Percentiles rank a stretch among this genome's conserved stretches.
These are phyloP conservation scores for Leccinum sublutescens DNA, from an alignment of 768 basidiomycete species.

Conservation along the genomic window DNA sequence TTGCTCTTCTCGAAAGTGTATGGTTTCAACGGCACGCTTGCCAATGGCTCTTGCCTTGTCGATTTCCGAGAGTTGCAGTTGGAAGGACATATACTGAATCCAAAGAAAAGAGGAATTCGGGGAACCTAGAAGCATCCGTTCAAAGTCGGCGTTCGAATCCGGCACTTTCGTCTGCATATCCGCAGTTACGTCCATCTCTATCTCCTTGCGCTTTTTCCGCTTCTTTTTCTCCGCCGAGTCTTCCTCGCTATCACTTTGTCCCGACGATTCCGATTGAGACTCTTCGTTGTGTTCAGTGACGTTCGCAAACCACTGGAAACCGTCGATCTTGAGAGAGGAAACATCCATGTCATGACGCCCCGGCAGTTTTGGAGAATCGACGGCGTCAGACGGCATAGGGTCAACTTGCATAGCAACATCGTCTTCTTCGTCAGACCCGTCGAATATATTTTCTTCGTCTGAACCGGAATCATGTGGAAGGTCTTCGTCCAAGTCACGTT, in stretches of 20 bases:
- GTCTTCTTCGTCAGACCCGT: slow-evolving; percentile 16
- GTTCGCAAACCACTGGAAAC: slow-evolving; percentile 71
- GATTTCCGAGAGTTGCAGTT: slow-evolving; percentile 92
- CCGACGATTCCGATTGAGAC: slow-evolving; percentile 43
- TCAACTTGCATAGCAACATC: slow-evolving; percentile 22
- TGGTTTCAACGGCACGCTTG: slow-evolving; percentile 77
- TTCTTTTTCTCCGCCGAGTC: slow-evolving; percentile 48
- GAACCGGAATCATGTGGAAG: slow-evolving; percentile 1
- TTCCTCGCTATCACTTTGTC: slow-evolving; percentile 36
- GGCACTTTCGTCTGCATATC: slow-evolving; percentile 85
- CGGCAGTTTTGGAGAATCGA: not conserved
- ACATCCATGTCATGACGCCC: not conserved
- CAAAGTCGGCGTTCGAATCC: slow-evolving; percentile 93
- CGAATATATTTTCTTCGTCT: slow-evolving; percentile 22
- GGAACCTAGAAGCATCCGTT: slow-evolving; percentile 86
- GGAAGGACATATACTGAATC: slow-evolving; percentile 99
- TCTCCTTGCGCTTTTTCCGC: slow-evolving; percentile 66
- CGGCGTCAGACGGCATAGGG: not conserved
- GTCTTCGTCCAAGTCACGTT: slow-evolving; percentile 14
- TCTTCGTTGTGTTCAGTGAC: slow-evolving; percentile 38
- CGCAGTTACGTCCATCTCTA: slow-evolving; percentile 79
- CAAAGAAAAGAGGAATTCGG: slow-evolving; percentile 99
- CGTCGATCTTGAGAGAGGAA: slow-evolving; percentile 51
- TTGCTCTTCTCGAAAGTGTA: slow-evolving; percentile 93
- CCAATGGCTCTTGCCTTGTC: slow-evolving; percentile 92